phyloP scores from a whole-genome alignment of 805 yeast species.

The Metschnikowia lochheadii region DNA sequence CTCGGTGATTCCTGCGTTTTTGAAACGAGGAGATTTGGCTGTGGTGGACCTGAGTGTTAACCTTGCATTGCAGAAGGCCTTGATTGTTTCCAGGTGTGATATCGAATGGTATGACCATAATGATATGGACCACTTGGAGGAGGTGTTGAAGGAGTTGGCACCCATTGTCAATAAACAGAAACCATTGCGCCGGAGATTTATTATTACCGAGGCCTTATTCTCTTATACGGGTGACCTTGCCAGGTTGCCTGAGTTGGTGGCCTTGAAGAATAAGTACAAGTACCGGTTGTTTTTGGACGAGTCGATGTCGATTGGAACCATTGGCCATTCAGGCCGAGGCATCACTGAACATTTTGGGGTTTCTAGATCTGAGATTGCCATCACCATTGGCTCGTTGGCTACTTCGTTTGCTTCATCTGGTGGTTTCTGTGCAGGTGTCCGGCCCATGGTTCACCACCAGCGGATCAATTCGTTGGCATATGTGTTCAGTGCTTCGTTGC shows the following conservation, averaged over 20 bases:
- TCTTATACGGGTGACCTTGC: conserved; percentile 79
- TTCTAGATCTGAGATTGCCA: conserved; percentile 69
- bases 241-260: conserved; percentile 61
- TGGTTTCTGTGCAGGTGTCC: conserved; percentile 87
- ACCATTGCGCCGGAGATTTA: conserved; percentile 84
- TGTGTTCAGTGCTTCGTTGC: conserved; percentile 91
- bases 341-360: conserved; percentile 68
- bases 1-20: conserved; percentile 87
- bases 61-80: conserved; percentile 81
- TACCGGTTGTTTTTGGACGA: conserved; percentile 88
- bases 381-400: conserved; percentile 85
- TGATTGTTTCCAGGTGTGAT: conserved; percentile 80
- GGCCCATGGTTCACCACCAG: conserved; percentile 85
- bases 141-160: conserved; percentile 56
- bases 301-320: conserved; percentile 75
- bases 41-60: conserved; percentile 80
- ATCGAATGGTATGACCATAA: conserved; percentile 84
- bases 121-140: conserved; percentile 77
- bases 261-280: conserved; percentile 75
- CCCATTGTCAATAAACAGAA: conserved; percentile 58
- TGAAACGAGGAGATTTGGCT: conserved; percentile 91
- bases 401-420: conserved; percentile 80
- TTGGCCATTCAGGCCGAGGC: conserved; percentile 86
- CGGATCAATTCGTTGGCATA: conserved; percentile 85
- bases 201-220: conserved; percentile 87